Base-by-base conservation (phyloP, 192 early-diverging fungal species). In the Podila minutissima region DNA sequence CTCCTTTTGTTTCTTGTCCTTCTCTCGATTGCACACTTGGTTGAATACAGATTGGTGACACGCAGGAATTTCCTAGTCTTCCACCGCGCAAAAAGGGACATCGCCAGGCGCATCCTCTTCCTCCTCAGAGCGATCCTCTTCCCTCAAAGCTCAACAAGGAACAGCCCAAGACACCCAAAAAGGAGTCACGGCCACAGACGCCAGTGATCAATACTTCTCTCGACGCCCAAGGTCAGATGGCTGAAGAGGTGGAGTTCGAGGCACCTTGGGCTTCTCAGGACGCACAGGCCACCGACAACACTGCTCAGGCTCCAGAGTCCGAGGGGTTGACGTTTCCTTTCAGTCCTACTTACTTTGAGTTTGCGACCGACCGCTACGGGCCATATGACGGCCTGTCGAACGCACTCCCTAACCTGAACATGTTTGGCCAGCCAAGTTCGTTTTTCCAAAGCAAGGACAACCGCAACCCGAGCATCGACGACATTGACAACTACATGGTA, bases 401-500 rank as follows among this genome's bases (percentile, higher is more conserved):
- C 1, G 58, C 55, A 19, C 60, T 57, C n/a, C 46, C 32, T 31
- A 22, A 31, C 26, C 2, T 22, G 5, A 51, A 35, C 31, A 62
- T 35, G 28, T 69, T 65, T 22, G 61, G 55, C 31, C 38, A 66
- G 20, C 48, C 11, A 33, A 49, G 57, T 15, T 72, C 76, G 0
- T 49, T 72, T 17, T 53, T 72, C 1, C 59, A 73, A 28, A n/a
- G 67, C 11, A 72, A 73, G 20, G 22, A 72, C 5, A 72, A 73
- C 57, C 53, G 51, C 9, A 72, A 66, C 22, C 11, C 50, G 24
- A 60, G 66, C 59, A 53, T 81, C 8, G 66, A 73, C 59, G 77
- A 64, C 28, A 73, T 81, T 53, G 77, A 81, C 35, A 57, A 66
- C 32, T 73, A 73, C 37, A 81, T 81, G 77, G 77, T 81, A 63